Conservation (phyloP, 2,329 filamentous ascomycete genomes). For the Neofusicoccum umdonicola region DNA sequence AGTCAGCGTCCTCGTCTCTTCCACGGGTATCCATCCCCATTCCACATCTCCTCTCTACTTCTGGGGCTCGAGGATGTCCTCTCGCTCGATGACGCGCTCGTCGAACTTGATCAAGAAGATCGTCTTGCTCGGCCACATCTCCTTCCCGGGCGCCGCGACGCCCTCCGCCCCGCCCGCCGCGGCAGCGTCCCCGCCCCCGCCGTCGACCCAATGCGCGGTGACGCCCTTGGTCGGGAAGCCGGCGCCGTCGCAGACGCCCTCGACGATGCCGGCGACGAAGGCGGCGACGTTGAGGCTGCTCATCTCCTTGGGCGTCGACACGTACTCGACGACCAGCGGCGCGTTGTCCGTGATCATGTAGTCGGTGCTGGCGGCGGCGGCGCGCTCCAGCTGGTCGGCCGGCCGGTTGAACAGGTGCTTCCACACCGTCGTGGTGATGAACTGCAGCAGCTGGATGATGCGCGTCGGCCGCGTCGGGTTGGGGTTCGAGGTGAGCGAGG, state of each 20-base stretch:
- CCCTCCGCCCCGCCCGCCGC: conserved; percentile 50
- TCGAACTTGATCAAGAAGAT: conserved; percentile 94
- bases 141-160: conserved; percentile 51
- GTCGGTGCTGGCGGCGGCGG: conserved; percentile 79
- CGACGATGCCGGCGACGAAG: conserved; percentile 90
- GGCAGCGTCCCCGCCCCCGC: conserved; percentile 50
- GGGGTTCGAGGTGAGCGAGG: conserved; percentile 18
- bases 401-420: conserved; percentile 86
- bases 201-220: conserved; percentile 73
- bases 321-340: conserved; percentile 89
- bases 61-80: conserved; percentile 71
- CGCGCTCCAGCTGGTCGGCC: conserved; percentile 90
- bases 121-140: conserved; percentile 95
- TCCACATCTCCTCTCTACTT: conserved; percentile 27
- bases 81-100: conserved; percentile 85
- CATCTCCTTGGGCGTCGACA: conserved; percentile 93
- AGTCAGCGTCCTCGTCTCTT: neutral
- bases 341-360: conserved; percentile 99
- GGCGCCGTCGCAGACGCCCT: conserved; percentile 91
- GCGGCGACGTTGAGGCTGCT: conserved; percentile 94
- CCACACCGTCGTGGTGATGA: conserved; percentile 92
- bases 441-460: conserved; percentile 87
- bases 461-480: conserved; percentile 68
- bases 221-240: conserved; percentile 81
- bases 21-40: neutral